Base-by-base conservation (phyloP, 352 stramenopile species). In the Phytophthora nicotianae region DNA sequence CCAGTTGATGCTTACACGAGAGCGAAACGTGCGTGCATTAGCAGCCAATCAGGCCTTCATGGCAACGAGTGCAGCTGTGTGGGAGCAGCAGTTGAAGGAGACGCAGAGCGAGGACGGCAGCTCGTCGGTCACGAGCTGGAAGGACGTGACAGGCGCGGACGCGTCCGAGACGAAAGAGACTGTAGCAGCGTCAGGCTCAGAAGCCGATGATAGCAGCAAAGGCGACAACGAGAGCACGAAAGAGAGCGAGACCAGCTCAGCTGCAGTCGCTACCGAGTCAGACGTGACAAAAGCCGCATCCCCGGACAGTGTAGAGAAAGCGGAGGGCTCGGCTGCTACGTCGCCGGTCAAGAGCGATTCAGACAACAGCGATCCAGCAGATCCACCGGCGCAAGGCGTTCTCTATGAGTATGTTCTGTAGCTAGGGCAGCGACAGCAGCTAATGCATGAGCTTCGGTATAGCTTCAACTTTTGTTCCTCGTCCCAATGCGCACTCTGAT, bases 341-440 rank as follows among this genome's bases (percentile, higher is more conserved):
- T 66, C 63, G 21, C 48, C 64, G 17, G 38, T 35, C 38, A 72
- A 62, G 29, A 66, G 57, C 21, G 48, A 53, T 21, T 60, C 59
- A 17, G 40, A 21, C 61, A 67, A 69, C 43, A 47, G 35, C 43
- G 38, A 62, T 21, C 50, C 58, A 17, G 23, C 54, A 33, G 50
- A 69, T 29, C 43, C 62, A 23, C 58, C 63, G 3, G 17, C 50
- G 3, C 60, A 77, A 32, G 60, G 58, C 29, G 68, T 90, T 65
- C 62, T 90, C 26, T 90, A 88, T 58, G 81, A 90, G 63, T 86
- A 86, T 68, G 79, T 87, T 40, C 60, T 89, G 65, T 90, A 71
- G 62, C 35, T 48, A 61, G 43, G 43, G 13, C 42, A 32, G 29
- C 5, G 21, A 2, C 33, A 47, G 26, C 50, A 23, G n/a, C 21